Base-by-base conservation (phyloP, 345 rosid genomes). In the Brassica juncea region DNA sequence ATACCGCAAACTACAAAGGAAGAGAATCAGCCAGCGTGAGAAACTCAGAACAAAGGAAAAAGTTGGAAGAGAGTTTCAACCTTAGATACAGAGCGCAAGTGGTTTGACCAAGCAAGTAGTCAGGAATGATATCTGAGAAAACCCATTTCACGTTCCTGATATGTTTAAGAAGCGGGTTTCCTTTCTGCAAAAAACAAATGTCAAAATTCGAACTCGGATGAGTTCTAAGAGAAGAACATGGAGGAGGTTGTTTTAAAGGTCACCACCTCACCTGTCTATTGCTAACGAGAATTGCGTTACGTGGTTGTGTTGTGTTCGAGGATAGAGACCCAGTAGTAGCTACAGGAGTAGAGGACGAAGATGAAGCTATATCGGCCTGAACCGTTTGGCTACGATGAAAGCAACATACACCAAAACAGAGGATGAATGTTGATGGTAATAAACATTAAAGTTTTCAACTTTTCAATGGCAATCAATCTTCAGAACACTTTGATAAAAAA, bases 61-160 rank as follows among this genome's bases (percentile, higher is more conserved):
- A 47, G 66, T 25, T 25, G 34, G 19, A n/a, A 28, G 19, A n/a
- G 28, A 76, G 66, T 30, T 8, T 25, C 71, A 58, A 93, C 98
- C 99, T 95, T 69, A 95, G 69, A 83, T 91, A 91, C 77, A 95
- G 88, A 70, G 99, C 94, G 78, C 97, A 95, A 1, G 97, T 84
- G 74, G 52, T 86, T 87, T 87, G 92, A 34, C 99, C 96, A 11
- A 93, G 84, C 83, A 95, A 78, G 85, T 90, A 93, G 74, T 93
- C 99, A 30, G 96, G 90, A 70, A 86, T 80, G 63, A 93, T 75
- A 72, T 90, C 98, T 0, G 97, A 89, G 80, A 88, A 91, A 70
- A 82, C 85, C 97, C 97, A 93, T 82, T 86, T 91, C 74, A 89
- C 93, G 52, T 91, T 95, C 77, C 97, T 86, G 16, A 95, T 91